Evolutionary conservation across 2,329 filamentous ascomycete species (phyloP), one percentile per base, ranked within the genome.

Genomic region (Sporothrix globosa): DNA sequence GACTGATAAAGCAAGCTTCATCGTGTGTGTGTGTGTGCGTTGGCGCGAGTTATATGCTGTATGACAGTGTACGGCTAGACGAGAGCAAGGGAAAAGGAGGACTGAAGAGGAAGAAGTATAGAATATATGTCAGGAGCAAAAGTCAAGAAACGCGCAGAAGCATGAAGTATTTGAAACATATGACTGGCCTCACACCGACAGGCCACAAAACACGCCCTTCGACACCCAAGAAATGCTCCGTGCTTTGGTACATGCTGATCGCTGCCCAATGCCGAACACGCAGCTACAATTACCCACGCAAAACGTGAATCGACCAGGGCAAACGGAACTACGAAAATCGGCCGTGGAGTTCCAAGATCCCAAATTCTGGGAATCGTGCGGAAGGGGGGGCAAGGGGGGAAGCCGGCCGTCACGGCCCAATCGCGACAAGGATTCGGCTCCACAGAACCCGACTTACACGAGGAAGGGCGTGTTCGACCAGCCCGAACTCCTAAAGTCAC

Each of bases 1-100:
- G 41, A 65, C 50, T 0, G 54, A 34, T 5, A 72, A 17, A 1
- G n/a, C 68, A 56, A 73, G 19, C 50, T 72, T 65, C 69, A 69
- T 73, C 34, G 11, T 19, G 67, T 2, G 13, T 54, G 27, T 27
- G 11, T 5, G 17, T 14, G 10, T 50, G 44, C 10, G 46, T 13
- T 17, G 48, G 21, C 21, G 34, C n/a, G n/a, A 46, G 41, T 21
- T 27, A 13, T 39, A 44, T 6, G 24, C 24, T 9, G 14, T 44
- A 44, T 44, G 10, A 3, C 3, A 13, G 13, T 17, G 44, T 30
- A n/a, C 2, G 3, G 44, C 13, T 14, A 34, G 46, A 41, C 5
- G 19, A 53, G 21, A 34, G 19, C 19, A 52, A 67, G n/a, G n/a
- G 14, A 48, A 48, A 50, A 6, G 14, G 17, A 58, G 14, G 30